Percentiles rank a stretch among this genome's conserved stretches.
These are phyloP conservation scores for Endocalyx cinctus DNA, from an alignment of 2,329 filamentous ascomycete species.

Conservation along the genomic window DNA sequence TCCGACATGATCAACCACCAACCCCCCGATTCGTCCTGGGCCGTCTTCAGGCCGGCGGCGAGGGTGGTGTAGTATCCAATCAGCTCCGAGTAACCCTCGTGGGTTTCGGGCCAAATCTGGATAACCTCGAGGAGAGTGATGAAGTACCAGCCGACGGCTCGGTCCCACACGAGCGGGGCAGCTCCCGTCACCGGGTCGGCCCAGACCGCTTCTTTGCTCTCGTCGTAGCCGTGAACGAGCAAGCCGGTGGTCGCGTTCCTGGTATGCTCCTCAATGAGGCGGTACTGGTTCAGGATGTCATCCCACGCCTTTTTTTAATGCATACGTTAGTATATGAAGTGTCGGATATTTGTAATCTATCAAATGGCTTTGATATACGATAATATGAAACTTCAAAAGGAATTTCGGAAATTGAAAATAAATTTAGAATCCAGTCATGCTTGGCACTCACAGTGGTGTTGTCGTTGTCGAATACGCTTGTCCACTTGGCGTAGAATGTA, in stretches of 20 bases:
- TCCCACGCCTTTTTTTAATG: no score
- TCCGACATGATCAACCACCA: conserved; percentile 57
- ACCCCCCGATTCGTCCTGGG: conserved; percentile 41
- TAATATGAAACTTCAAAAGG: no score
- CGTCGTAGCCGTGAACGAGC: conserved; percentile 49
- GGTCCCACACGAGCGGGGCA: conserved; percentile 46
- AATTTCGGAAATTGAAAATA: no score
- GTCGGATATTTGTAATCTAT: no score
- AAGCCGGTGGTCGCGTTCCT: conserved; percentile 34
- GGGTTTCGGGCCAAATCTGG: conserved; percentile 33
- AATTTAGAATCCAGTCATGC: no score
- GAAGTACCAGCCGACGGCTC: conserved; percentile 46
- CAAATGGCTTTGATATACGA: no score
- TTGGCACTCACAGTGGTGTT: no score
- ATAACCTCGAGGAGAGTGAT: conserved; percentile 45
- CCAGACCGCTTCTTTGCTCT: conserved; percentile 41
- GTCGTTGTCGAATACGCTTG: conserved; percentile 29
- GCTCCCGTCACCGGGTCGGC: conserved; percentile 42
- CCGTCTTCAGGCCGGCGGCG: conserved; percentile 36
- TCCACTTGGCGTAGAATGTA: conserved; percentile 38
- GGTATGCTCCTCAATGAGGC: conserved; percentile 37
- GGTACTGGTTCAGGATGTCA: conserved; percentile 38
- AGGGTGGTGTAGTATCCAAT: conserved; percentile 35
- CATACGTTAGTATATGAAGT: no score
- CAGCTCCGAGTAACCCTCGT: conserved; percentile 33